Conservation (phyloP, 1,284 basidiomycete species). For the Nidula niveotomentosa region DNA sequence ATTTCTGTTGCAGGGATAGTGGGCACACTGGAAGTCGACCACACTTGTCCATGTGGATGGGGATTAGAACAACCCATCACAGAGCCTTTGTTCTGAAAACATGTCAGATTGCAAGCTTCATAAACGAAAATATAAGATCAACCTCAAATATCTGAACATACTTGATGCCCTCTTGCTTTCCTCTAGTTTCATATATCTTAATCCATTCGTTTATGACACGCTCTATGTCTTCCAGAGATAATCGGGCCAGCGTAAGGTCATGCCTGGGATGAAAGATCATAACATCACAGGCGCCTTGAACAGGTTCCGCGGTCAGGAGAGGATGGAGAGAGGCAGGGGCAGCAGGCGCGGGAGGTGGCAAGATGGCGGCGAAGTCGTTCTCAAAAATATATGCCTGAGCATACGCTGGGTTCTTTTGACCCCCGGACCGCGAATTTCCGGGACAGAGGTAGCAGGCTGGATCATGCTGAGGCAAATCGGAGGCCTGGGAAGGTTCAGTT, state of each 20-base stretch:
- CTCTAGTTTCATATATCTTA: slow-evolving; percentile 62
- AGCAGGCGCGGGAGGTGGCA: slow-evolving; percentile 55
- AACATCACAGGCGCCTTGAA: slow-evolving; percentile 88
- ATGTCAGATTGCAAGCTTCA: not conserved
- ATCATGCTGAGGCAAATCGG: slow-evolving; percentile 70
- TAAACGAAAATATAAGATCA: slow-evolving; percentile 8
- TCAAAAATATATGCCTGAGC: slow-evolving; percentile 71
- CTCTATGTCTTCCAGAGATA: slow-evolving; percentile 63
- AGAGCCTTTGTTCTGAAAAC: slow-evolving; percentile 81
- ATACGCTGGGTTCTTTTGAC: slow-evolving; percentile 72
- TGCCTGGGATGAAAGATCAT: slow-evolving; percentile 90
- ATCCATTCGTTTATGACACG: slow-evolving; percentile 80
- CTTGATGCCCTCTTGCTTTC: slow-evolving; percentile 63
- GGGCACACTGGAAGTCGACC: slow-evolving; percentile 81
- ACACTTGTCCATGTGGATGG: slow-evolving; percentile 94
- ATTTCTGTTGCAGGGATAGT: slow-evolving; percentile 71
- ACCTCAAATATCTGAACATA: slow-evolving; percentile 93
- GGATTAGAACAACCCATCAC: slow-evolving; percentile 98
- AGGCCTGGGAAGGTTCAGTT: slow-evolving; percentile 62
- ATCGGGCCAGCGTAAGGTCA: slow-evolving; percentile 85
- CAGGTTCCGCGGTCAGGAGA: slow-evolving; percentile 69
- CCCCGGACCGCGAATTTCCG: slow-evolving; percentile 81
- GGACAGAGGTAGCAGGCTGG: slow-evolving; percentile 90
- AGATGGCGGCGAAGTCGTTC: slow-evolving; percentile 88
- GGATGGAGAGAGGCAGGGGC: slow-evolving; percentile 52